phyloP scores from a whole-genome alignment of 2,329 filamentous ascomycete genomes.

The Venturia nashicola region DNA sequence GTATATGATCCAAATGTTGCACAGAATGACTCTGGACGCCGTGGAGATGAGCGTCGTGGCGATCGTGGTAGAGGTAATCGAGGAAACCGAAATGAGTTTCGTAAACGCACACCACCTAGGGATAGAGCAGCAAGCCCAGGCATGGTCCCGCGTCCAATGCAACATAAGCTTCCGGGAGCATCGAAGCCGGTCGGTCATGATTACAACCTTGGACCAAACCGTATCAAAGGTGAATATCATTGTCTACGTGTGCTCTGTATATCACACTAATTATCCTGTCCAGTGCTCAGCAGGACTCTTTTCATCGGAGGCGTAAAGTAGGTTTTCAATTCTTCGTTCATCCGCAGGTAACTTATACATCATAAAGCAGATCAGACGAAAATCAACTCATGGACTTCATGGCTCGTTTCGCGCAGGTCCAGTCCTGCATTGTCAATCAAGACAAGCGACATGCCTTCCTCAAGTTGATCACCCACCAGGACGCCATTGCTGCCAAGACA shows the following conservation, averaged over 20 bases:
- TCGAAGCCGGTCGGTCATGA: constrained; percentile 77
- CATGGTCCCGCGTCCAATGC: constrained; percentile 15
- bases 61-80: constrained; percentile 40
- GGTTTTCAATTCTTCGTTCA: constrained; percentile 31
- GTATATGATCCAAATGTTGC: constrained; percentile 58
- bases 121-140: constrained; percentile 48
- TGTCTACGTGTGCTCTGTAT: neutral
- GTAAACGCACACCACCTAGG: constrained; percentile 72
- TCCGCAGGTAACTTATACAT: constrained; percentile 10
- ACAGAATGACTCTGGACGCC: constrained; percentile 17
- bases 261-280: constrained; percentile 8
- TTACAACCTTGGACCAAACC: constrained; percentile 55
- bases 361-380: constrained; percentile 44
- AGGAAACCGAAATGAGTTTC: constrained; percentile 48
- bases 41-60: constrained; percentile 41
- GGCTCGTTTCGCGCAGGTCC: constrained; percentile 69
- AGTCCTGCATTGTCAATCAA: constrained; percentile 96
- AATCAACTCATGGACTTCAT: constrained; percentile 73
- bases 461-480: constrained; percentile 87
- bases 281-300: constrained; percentile 81
- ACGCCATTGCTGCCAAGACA: constrained; percentile 72
- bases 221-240: constrained; percentile 56
- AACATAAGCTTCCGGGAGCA: constrained; percentile 12
- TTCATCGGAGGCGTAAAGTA: constrained; percentile 93
- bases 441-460: constrained; percentile 98